phyloP scores from a whole-genome alignment of 225 moss, liverwort and hornwort genomes.

The Pleurozium schreberi region DNA sequence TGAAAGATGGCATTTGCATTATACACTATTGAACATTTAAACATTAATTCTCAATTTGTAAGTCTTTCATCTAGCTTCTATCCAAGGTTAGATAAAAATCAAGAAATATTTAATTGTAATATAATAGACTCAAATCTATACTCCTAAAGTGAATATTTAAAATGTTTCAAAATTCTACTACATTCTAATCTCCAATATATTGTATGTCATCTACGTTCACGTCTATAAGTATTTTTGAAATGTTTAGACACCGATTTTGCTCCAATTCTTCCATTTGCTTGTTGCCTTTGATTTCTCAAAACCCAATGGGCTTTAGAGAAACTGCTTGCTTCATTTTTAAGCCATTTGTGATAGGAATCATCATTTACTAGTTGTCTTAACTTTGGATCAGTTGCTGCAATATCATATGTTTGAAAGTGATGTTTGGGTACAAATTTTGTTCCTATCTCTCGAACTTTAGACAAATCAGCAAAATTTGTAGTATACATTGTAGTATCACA shows the following conservation, averaged over 20 bases:
- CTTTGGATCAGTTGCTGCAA: not conserved
- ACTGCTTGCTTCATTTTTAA: not conserved
- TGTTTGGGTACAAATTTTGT: not conserved
- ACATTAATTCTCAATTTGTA: not conserved
- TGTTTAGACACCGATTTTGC: not conserved
- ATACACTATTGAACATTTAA: not conserved
- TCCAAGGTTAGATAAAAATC: not conserved
- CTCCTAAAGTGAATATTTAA: too few species aligned
- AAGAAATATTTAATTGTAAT: not conserved
- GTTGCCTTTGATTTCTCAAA: not conserved
- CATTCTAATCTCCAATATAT: not conserved
- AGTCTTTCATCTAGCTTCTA: not conserved
- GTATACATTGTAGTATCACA: not conserved
- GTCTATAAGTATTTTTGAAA: not conserved
- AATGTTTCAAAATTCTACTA: not conserved
- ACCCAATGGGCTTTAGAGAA: not conserved
- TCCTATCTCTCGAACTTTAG: not conserved
- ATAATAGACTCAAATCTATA: not conserved
- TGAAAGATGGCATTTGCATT: not conserved
- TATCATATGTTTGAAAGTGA: conserved; percentile 5
- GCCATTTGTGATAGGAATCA: conserved; percentile 5
- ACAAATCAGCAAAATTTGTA: not conserved
- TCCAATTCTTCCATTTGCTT: not conserved
- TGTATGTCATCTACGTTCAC: not conserved
- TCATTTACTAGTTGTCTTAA: not conserved